phyloP scores from a whole-genome alignment of 2,329 filamentous ascomycete species.

The Pseudogymnoascus sp. region DNA sequence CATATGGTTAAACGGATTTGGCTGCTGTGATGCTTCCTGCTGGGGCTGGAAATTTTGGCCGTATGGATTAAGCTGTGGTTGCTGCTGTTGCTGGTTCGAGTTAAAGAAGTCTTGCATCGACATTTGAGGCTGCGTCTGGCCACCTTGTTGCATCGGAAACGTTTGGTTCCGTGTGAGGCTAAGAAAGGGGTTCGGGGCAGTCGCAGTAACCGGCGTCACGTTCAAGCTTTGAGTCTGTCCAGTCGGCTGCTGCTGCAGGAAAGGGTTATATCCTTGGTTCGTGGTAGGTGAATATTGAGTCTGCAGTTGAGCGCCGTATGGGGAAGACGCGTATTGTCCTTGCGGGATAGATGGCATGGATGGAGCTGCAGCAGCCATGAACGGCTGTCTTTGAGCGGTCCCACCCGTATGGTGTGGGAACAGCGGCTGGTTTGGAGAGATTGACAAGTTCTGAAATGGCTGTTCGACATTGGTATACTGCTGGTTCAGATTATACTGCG shows the following conservation, averaged over 20 bases:
- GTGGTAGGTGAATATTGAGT: constrained; percentile 11
- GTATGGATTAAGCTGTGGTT: constrained; percentile 29
- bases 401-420: constrained; percentile 74
- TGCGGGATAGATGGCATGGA: constrained; percentile 27
- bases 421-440: constrained; percentile 52
- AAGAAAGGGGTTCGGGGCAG: neutral
- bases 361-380: constrained; percentile 29
- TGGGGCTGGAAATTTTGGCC: constrained; percentile 21
- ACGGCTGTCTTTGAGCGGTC: constrained; percentile 32
- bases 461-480: constrained; percentile 40
- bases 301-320: constrained; percentile 19
- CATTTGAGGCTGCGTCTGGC: constrained; percentile 2
- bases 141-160: neutral
- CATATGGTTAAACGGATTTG: constrained; percentile 11
- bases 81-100: constrained; percentile 32
- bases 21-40: constrained; percentile 36
- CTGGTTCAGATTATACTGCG: constrained; percentile 35
- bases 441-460: constrained; percentile 67
- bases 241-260: constrained; percentile 17
- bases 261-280: constrained; percentile 12
- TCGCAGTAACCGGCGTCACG: neutral
- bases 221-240: constrained; percentile 17
- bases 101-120: constrained; percentile 19
- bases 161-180: constrained; percentile 1
- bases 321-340: constrained; percentile 24